Base-by-base conservation (phyloP, 768 basidiomycete genomes). In the Crucibulum laeve region DNA sequence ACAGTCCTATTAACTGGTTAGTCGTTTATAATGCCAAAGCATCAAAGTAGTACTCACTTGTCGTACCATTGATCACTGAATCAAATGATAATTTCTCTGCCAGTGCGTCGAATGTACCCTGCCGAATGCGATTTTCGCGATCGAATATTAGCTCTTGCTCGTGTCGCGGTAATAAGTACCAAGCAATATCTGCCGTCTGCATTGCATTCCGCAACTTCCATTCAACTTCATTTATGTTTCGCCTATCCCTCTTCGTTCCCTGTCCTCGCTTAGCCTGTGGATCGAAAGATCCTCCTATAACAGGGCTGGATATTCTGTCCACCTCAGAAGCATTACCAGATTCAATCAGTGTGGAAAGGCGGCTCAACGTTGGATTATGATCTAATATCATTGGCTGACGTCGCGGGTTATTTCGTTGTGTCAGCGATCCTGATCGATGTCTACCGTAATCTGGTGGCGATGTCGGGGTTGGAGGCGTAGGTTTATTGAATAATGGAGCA, bases 21-120 rank as follows among this genome's bases (percentile, higher is more conserved):
- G 40, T 23, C 19, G 18, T 38, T 38, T 7, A 22, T 7, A 14
- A 28, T 11, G 14, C 17, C 13, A n/a, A 15, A 34, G 11, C 28
- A 32, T 10, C 8, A 32, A 15, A 32, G 28, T 10, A 10, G 52
- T 30, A 73, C 84, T 63, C 64, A 78, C 86, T 76, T 14, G 73
- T 67, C 4, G 74, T 70, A 58, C 84, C 80, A 10, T 54, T 53
- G 18, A 55, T 56, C 17, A 53, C 51, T 18, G 55, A 50, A 47
- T 69, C 67, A 13, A 73, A 68, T 1, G 84, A 81, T 33, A 93
- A 62, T 35, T 77, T 71, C 58, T 87, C 87, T 10, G 91, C 77
- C 24, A 93, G 67, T 4, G 86, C 90, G 4, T 68, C 65, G 18
- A 91, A 58, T 0, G 87, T 85, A 3, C 86, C 92, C 15, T 76